These are phyloP conservation scores for Globisporangium nodosum DNA, from an alignment of 352 stramenopile genomes.

Conservation along the genomic window DNA sequence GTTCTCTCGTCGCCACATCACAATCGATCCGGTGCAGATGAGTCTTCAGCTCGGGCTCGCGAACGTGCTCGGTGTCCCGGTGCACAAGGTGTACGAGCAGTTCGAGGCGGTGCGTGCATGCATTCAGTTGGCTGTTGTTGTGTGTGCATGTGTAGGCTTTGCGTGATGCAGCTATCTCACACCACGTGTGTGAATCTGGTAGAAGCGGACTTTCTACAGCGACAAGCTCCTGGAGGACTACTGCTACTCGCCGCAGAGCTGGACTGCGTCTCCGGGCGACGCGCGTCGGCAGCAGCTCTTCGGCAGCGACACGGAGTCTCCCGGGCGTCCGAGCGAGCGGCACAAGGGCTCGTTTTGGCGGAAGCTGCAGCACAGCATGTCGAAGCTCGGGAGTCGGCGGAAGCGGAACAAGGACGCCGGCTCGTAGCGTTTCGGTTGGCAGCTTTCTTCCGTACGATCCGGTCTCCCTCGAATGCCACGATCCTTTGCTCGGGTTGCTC, in stretches of 20 bases:
- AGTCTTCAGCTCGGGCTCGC: slow-evolving; percentile 77
- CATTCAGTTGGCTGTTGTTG: neutral
- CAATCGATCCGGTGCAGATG: slow-evolving; percentile 74
- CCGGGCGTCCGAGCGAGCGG: slow-evolving; percentile 24
- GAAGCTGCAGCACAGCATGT: slow-evolving; percentile 66
- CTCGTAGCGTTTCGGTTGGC: neutral
- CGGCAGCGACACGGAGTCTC: slow-evolving; percentile 54
- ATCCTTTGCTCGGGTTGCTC: neutral
- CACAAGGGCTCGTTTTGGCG: slow-evolving; percentile 56
- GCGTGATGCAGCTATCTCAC: no score
- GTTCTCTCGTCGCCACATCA: slow-evolving; percentile 52
- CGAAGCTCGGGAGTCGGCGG: slow-evolving; percentile 54
- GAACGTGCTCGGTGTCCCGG: slow-evolving; percentile 58
- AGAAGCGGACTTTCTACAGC: slow-evolving; percentile 78
- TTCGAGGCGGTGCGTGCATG: slow-evolving; percentile 60
- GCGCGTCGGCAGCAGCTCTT: slow-evolving; percentile 65
- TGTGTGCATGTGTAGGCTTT: neutral
- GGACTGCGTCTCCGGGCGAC: slow-evolving; percentile 70
- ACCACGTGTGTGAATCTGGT: neutral
- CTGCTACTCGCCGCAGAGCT: slow-evolving; percentile 81
- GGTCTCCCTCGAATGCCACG: no score
- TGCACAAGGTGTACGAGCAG: slow-evolving; percentile 62
- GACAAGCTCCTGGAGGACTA: slow-evolving; percentile 81
- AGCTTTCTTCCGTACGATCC: no score
- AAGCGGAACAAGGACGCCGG: slow-evolving; percentile 30